Percentiles rank a stretch among this genome's conserved stretches.
Evolutionary conservation across 768 basidiomycete genomes (phyloP).

Genomic region (Hypholoma sublateritium): DNA sequence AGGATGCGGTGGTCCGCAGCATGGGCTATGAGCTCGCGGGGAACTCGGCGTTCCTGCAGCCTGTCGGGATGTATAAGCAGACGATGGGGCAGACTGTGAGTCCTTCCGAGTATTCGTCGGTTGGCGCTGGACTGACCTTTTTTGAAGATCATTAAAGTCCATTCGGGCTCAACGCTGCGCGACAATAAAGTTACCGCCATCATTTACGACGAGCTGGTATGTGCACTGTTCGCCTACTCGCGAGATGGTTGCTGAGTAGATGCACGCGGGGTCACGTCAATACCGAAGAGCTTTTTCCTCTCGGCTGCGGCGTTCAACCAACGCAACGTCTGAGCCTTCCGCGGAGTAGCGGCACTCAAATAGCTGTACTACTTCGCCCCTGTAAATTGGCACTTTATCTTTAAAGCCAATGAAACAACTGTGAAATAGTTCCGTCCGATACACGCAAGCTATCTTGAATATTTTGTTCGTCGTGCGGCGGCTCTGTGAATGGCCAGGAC

Average conservation of each 20-base stretch:
- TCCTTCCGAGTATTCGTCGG: no score
- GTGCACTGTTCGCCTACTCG: conserved; percentile 23
- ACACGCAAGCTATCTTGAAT: no score
- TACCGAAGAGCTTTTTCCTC: conserved; percentile 57
- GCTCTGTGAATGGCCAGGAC: no score
- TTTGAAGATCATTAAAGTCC: conserved; percentile 74
- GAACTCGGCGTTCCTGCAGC: conserved; percentile 81
- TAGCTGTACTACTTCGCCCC: no score
- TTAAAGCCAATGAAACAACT: no score
- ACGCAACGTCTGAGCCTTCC: conserved; percentile 20
- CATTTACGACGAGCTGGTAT: conserved; percentile 90
- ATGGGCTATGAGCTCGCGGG: conserved; percentile 76
- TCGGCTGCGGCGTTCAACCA: conserved; percentile 21
- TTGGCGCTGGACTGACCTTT: no score
- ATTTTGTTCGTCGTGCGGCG: no score
- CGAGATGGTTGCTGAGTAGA: conserved; percentile 42
- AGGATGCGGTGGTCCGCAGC: conserved; percentile 68
- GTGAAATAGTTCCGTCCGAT: no score
- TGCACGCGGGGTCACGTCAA: conserved; percentile 83
- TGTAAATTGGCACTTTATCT: no score
- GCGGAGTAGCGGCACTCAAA: no score
- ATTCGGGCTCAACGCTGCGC: conserved; percentile 81
- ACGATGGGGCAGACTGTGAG: conserved; percentile 68
- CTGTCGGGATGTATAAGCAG: conserved; percentile 87
- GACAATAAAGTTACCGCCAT: conserved; percentile 85